Conservation (phyloP, 2,329 filamentous ascomycete species). For the Cryphonectria japonica region DNA sequence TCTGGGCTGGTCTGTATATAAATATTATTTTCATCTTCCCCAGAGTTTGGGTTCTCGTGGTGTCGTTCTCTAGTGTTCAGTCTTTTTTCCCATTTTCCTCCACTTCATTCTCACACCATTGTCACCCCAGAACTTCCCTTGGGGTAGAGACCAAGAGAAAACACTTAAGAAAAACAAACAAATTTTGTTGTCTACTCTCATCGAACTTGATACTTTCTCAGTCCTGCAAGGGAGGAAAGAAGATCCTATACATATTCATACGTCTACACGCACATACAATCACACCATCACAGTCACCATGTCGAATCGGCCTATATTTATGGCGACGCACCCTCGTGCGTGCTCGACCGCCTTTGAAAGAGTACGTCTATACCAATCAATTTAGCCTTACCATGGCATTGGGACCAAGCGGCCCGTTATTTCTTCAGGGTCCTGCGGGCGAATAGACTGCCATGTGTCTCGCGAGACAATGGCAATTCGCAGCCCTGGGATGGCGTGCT, state of each 20-base stretch:
- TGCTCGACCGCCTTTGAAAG: constrained; percentile 98
- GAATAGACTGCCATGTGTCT: constrained; percentile 1
- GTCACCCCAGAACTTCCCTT: neutral
- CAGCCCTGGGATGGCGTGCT: constrained; percentile 28
- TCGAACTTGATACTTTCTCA: neutral
- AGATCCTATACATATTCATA: neutral
- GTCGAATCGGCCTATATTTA: constrained; percentile 83
- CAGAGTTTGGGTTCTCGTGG: neutral
- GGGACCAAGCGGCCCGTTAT: constrained; percentile 16
- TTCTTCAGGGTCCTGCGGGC: constrained; percentile 21
- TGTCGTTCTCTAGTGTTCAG: neutral
- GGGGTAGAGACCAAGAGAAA: too few species aligned
- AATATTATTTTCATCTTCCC: constrained; percentile 21
- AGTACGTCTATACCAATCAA: constrained; percentile 54
- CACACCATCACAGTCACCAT: constrained; percentile 50
- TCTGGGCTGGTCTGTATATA: constrained; percentile 22
- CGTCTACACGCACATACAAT: constrained; percentile 1
- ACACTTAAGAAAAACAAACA: neutral
- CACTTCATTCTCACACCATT: neutral
- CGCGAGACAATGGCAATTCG: constrained; percentile 21
- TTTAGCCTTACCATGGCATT: constrained; percentile 15
- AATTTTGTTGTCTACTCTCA: neutral
- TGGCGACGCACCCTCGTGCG: constrained; percentile 90
- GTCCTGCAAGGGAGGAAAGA: neutral
- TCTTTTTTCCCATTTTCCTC: constrained; percentile 5